Conservation (phyloP, 2,329 filamentous ascomycete genomes). For the Phialemonium atrogriseum region DNA sequence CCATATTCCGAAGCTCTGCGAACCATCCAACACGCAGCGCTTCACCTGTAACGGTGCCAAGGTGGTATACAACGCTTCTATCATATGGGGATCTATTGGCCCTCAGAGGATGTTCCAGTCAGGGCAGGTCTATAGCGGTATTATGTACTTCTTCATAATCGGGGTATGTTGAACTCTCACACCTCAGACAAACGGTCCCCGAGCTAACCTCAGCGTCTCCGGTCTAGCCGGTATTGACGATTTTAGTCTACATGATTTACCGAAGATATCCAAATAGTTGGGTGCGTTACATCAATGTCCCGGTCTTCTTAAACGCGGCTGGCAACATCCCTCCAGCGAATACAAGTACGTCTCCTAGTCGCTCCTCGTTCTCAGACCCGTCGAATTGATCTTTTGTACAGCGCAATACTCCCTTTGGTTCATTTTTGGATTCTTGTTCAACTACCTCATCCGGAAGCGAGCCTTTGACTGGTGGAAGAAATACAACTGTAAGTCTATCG, state of each 20-base stretch:
- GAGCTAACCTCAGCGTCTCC: not conserved
- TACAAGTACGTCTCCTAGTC: slow-evolving; percentile 13
- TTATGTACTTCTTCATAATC: slow-evolving; percentile 23
- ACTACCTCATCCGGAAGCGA: slow-evolving; percentile 19
- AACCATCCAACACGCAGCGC: slow-evolving; percentile 23
- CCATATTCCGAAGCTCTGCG: slow-evolving; percentile 41
- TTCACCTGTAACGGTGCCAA: slow-evolving; percentile 24
- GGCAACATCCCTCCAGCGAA: slow-evolving; percentile 24
- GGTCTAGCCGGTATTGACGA: slow-evolving; percentile 17
- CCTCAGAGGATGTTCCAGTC: slow-evolving; percentile 22
- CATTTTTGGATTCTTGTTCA: slow-evolving; percentile 22
- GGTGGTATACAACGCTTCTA: slow-evolving; percentile 22
- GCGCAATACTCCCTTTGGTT: slow-evolving; percentile 22
- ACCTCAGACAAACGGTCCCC: no score
- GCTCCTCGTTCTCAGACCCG: not conserved
- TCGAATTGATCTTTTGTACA: not conserved
- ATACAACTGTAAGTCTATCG: slow-evolving; percentile 18
- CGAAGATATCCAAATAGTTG: slow-evolving; percentile 20
- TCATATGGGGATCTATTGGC: slow-evolving; percentile 24
- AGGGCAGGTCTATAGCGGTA: slow-evolving; percentile 19
- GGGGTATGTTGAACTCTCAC: slow-evolving; percentile 14
- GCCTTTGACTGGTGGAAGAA: slow-evolving; percentile 23
- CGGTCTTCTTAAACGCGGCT: slow-evolving; percentile 23
- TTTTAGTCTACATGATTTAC: slow-evolving; percentile 18
- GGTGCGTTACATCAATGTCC: slow-evolving; percentile 23